These are phyloP conservation scores for Tubosaeta sp. DNA, from an alignment of 768 basidiomycete genomes.

Conservation along the genomic window DNA sequence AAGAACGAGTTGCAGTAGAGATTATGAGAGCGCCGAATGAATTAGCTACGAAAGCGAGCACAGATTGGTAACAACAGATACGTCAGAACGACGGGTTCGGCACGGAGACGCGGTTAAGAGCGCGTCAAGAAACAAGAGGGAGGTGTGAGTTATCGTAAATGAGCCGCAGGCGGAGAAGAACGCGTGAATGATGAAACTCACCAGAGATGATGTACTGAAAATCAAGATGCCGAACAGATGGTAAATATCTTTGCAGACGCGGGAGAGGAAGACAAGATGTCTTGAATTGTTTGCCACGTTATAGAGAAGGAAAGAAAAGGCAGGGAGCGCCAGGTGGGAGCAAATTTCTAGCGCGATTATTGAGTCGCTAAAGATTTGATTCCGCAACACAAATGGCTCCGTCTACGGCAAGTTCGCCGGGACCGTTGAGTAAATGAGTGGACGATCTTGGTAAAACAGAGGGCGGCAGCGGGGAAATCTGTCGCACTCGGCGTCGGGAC, in stretches of 20 bases:
- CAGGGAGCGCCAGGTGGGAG: slow-evolving; percentile 26
- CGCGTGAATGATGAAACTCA: slow-evolving; percentile 31
- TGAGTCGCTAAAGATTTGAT: slow-evolving; percentile 35
- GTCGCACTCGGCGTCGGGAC: slow-evolving; percentile 20
- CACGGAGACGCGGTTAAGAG: slow-evolving; percentile 29
- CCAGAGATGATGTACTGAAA: slow-evolving; percentile 30
- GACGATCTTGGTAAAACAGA: slow-evolving; percentile 18
- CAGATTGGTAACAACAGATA: slow-evolving; percentile 18
- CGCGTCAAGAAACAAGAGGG: slow-evolving; percentile 25
- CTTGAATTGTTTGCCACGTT: slow-evolving; percentile 18
- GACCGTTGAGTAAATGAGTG: slow-evolving; percentile 26
- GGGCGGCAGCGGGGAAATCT: slow-evolving; percentile 6
- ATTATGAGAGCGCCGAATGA: slow-evolving; percentile 33
- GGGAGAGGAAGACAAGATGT: slow-evolving; percentile 22
- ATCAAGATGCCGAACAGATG: slow-evolving; percentile 19
- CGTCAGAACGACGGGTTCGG: slow-evolving; percentile 25
- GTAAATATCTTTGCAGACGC: slow-evolving; percentile 13
- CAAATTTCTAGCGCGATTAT: slow-evolving; percentile 33
- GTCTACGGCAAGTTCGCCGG: slow-evolving; percentile 30
- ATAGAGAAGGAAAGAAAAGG: slow-evolving; percentile 27
- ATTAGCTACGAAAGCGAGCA: slow-evolving; percentile 31
- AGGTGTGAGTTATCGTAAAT: slow-evolving; percentile 28
- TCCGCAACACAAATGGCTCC: slow-evolving; percentile 33
- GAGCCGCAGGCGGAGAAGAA: slow-evolving; percentile 25
- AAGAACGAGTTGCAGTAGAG: slow-evolving; percentile 22